Conservation (phyloP, 331 rosid genomes). For the Saraca asoca region DNA sequence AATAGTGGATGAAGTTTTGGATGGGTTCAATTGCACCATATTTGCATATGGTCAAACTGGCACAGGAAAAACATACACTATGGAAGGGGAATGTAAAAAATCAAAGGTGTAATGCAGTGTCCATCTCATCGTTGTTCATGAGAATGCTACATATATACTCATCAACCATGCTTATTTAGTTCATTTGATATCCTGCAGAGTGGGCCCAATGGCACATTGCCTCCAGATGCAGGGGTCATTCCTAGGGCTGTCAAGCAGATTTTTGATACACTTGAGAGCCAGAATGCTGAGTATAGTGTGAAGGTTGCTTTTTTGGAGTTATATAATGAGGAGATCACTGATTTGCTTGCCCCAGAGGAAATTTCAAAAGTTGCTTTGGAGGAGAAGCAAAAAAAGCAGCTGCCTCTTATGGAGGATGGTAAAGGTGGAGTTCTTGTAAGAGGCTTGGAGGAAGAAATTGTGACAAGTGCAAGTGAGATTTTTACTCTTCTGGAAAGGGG, state of each 20-base stretch:
- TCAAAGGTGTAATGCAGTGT: constrained; percentile 57
- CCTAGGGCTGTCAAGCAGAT: constrained; percentile 88
- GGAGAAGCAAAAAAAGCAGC: constrained; percentile 81
- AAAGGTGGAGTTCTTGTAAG: constrained; percentile 95
- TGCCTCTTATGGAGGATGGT: constrained; percentile 96
- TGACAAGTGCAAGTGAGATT: constrained; percentile 80
- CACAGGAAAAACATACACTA: constrained; percentile 85
- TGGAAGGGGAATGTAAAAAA: constrained; percentile 94
- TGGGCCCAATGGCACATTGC: constrained; percentile 88
- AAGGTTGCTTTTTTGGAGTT: constrained; percentile 86
- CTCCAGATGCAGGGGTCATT: constrained; percentile 81
- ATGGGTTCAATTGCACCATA: constrained; percentile 93
- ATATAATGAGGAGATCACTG: constrained; percentile 89
- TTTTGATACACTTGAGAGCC: constrained; percentile 86
- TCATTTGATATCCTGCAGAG: constrained; percentile 43
- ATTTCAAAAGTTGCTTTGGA: constrained; percentile 58
- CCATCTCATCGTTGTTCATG: neutral
- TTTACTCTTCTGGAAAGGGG: constrained; percentile 84
- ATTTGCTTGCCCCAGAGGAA: constrained; percentile 90
- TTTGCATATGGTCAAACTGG: constrained; percentile 97
- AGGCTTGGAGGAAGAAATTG: constrained; percentile 90
- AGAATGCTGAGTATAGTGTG: constrained; percentile 85
- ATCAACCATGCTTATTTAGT: neutral
- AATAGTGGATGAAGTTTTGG: constrained; percentile 81
- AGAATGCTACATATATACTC: neutral